These are phyloP conservation scores for Penicillium concentricum DNA, from an alignment of 2,329 filamentous ascomycete species.

Conservation along the genomic window DNA sequence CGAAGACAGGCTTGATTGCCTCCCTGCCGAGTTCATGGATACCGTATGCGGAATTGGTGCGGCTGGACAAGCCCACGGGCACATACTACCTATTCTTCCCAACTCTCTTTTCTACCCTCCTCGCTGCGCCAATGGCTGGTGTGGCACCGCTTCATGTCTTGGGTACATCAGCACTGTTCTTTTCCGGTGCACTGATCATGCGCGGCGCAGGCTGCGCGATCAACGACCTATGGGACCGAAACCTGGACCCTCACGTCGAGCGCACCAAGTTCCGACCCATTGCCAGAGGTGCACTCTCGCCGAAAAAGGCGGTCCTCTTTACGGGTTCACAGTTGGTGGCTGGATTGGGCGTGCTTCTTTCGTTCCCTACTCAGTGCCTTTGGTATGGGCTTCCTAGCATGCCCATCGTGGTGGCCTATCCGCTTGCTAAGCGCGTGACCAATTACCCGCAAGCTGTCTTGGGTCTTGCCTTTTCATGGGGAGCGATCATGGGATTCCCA, in stretches of 20 bases:
- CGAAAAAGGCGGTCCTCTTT: conserved; percentile 45
- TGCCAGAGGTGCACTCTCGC: conserved; percentile 52
- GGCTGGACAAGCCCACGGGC: conserved; percentile 53
- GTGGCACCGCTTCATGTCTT: conserved; percentile 36
- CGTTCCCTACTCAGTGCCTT: conserved; percentile 44
- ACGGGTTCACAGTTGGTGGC: conserved; percentile 45
- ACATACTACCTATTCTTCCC: conserved; percentile 56
- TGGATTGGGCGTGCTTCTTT: conserved; percentile 44
- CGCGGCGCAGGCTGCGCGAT: conserved; percentile 54
- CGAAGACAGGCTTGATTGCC: conserved; percentile 47
- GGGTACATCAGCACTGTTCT: conserved; percentile 42
- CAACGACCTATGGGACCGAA: conserved; percentile 57
- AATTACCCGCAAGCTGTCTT: conserved; percentile 55
- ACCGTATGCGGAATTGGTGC: conserved; percentile 55
- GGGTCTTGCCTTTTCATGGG: conserved; percentile 53
- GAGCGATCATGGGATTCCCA: conserved; percentile 50
- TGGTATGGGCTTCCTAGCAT: conserved; percentile 46
- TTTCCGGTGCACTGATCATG: conserved; percentile 49
- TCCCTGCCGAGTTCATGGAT: conserved; percentile 52
- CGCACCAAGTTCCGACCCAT: conserved; percentile 54
- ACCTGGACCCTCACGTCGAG: conserved; percentile 53
- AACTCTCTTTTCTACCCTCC: conserved; percentile 49
- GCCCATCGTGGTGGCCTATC: conserved; percentile 49
- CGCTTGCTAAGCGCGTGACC: conserved; percentile 54
- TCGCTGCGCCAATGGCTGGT: conserved; percentile 42